Evolutionary conservation across 116 monocot genomes (phyloP).

Genomic region (Trichopus zeylanicus): DNA sequence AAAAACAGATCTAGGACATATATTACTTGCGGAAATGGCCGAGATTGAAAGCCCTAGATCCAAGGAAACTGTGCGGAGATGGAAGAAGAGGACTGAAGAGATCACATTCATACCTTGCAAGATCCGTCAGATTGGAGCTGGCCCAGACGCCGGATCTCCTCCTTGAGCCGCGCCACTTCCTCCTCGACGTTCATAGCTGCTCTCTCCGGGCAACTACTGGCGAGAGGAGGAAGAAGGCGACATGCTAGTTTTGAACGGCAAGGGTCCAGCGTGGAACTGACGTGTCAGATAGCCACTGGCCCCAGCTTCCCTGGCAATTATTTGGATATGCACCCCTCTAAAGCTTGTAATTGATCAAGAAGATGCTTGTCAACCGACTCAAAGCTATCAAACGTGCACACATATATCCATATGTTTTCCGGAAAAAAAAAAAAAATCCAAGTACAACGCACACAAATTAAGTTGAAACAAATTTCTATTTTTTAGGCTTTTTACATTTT

Average conservation of each 20-base stretch:
- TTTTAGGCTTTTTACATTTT: no score
- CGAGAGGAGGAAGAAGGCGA: no score
- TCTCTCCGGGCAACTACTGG: background rate
- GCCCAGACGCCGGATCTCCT: constrained; percentile 75
- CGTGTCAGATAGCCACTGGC: background rate
- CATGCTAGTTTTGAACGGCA: background rate
- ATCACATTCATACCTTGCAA: constrained; percentile 74
- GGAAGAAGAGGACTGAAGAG: no score
- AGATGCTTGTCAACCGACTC: no score
- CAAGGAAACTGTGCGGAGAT: background rate
- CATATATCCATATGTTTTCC: no score
- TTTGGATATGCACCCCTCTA: no score
- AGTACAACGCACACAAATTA: no score
- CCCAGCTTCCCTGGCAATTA: background rate
- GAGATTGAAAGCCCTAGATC: background rate
- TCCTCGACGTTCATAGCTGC: constrained; percentile 77
- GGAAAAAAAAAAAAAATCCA: no score
- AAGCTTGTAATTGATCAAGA: no score
- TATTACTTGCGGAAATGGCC: no score
- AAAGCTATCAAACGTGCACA: no score
- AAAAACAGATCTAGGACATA: background rate
- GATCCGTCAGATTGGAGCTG: constrained; percentile 65
- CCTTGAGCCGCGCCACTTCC: constrained; percentile 67
- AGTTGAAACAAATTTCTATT: no score
- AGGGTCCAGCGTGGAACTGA: background rate